Conservation (phyloP, 2,329 filamentous ascomycete genomes). For the Claviceps sorghi region DNA sequence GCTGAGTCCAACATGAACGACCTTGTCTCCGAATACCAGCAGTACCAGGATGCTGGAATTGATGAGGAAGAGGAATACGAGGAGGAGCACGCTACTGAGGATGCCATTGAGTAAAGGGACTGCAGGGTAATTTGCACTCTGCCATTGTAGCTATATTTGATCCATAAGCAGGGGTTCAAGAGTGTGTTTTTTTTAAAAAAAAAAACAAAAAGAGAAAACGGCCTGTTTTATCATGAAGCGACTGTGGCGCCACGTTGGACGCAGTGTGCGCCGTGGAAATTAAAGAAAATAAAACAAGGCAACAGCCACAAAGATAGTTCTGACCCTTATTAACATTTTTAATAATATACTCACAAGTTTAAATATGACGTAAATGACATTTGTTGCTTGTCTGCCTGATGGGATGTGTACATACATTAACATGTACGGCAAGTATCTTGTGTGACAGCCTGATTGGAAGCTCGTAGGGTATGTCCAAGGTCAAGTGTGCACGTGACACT, state of each 20-base stretch:
- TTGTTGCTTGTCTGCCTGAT: not conserved
- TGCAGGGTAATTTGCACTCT: not conserved
- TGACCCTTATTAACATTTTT: not conserved
- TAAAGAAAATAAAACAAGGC: not conserved
- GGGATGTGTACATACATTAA: too few species aligned
- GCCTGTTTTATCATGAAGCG: not conserved
- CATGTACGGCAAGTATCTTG: too few species aligned
- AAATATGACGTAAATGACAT: not conserved
- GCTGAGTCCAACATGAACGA: conserved; percentile 99
- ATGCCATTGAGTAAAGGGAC: conserved; percentile 45
- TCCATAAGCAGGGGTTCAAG: not conserved
- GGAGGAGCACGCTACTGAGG: conserved; percentile 58
- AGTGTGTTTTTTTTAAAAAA: not conserved
- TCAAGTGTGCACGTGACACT: conserved; percentile 4
- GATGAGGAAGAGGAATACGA: conserved; percentile 96
- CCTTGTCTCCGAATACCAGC: conserved; percentile 97
- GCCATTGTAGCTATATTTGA: conserved; percentile 2
- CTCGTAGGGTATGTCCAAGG: too few species aligned
- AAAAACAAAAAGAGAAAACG: not conserved
- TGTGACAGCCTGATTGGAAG: too few species aligned
- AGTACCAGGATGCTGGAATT: conserved; percentile 97
- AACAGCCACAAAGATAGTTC: not conserved
- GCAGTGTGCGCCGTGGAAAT: not conserved
- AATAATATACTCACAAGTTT: not conserved
- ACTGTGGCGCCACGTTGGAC: not conserved